Evolutionary conservation across 164 flowering plant genomes (phyloP).

Genomic region (Vitis riparia): DNA sequence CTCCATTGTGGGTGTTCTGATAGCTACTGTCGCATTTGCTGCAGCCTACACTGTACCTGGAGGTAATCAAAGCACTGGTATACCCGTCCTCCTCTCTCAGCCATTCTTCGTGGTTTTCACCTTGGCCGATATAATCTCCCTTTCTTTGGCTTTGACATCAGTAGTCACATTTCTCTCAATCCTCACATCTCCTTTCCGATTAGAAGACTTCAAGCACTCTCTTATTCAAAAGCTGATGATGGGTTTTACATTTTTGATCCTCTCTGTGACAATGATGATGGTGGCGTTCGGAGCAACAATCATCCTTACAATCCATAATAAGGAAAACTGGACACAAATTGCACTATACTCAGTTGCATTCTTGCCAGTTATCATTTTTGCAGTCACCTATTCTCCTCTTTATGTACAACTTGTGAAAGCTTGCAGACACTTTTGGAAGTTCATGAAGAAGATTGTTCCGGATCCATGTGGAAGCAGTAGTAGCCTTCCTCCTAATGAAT

Average conservation of each 20-base stretch:
- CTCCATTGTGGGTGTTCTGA: conserved; percentile 19
- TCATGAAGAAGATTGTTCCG: no score
- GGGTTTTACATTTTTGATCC: conserved; percentile 12
- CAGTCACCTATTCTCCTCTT: conserved; percentile 12
- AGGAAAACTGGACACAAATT: neutral
- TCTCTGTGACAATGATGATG: conserved; percentile 5
- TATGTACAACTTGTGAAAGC: neutral
- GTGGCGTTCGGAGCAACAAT: conserved; percentile 13
- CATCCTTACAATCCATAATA: conserved; percentile 5
- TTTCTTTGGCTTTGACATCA: conserved; percentile 8
- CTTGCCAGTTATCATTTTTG: conserved; percentile 6
- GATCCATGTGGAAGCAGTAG: no score
- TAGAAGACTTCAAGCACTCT: conserved; percentile 4
- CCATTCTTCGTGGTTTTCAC: conserved; percentile 14
- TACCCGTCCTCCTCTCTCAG: conserved; percentile 9
- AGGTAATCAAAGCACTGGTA: conserved; percentile 13
- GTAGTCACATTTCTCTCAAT: conserved; percentile 17
- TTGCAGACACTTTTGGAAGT: neutral
- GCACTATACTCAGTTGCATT: neutral
- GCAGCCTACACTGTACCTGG: conserved; percentile 29
- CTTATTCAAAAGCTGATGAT: conserved; percentile 8
- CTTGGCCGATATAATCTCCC: conserved; percentile 13
- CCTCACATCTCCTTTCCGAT: conserved; percentile 5
- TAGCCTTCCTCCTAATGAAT: no score
- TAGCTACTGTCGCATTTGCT: conserved; percentile 29